Percentiles rank a stretch among this genome's conserved stretches.
These are phyloP conservation scores for Uronychia binucleata DNA, from an alignment of 73 alveolate genomes.

Conservation along the genomic window DNA sequence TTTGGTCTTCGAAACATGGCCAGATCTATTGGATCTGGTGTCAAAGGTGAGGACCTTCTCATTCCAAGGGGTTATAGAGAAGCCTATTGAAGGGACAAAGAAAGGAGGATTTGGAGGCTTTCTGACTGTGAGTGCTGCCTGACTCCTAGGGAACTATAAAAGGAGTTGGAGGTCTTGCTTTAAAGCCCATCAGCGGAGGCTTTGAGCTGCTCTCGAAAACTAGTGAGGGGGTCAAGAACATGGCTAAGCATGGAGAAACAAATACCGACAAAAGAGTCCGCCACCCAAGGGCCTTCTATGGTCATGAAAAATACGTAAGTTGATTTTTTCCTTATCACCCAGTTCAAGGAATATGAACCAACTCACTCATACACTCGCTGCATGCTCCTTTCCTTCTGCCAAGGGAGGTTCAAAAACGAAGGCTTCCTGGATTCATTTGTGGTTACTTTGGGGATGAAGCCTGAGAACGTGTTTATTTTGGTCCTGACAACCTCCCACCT, in stretches of 20 bases:
- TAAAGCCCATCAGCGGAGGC: constrained; percentile 97
- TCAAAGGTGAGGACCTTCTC: too few species aligned
- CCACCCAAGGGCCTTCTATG: constrained; percentile 93
- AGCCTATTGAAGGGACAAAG: constrained; percentile 91
- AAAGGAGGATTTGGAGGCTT: constrained; percentile 86
- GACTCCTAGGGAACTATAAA: constrained; percentile 77
- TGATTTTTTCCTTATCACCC: neutral
- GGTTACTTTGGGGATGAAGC: neutral
- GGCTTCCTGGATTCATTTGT: neutral
- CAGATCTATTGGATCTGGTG: constrained; percentile 77
- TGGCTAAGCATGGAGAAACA: constrained; percentile 70
- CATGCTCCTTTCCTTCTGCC: neutral
- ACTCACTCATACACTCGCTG: neutral
- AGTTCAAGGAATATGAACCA: neutral
- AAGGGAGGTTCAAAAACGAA: constrained; percentile 17
- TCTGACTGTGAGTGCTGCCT: constrained; percentile 26
- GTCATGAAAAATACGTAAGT: neutral
- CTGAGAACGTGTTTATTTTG: neutral
- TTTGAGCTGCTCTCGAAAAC: constrained; percentile 94
- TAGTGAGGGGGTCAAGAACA: constrained; percentile 94
- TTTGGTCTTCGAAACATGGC: constrained; percentile 75
- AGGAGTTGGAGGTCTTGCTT: constrained; percentile 97
- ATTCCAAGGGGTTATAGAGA: constrained; percentile 94
- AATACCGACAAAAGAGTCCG: constrained; percentile 75
- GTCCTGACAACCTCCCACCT: neutral